Conservation (phyloP, 768 basidiomycete genomes). For the Boletus rubroflammeus region DNA sequence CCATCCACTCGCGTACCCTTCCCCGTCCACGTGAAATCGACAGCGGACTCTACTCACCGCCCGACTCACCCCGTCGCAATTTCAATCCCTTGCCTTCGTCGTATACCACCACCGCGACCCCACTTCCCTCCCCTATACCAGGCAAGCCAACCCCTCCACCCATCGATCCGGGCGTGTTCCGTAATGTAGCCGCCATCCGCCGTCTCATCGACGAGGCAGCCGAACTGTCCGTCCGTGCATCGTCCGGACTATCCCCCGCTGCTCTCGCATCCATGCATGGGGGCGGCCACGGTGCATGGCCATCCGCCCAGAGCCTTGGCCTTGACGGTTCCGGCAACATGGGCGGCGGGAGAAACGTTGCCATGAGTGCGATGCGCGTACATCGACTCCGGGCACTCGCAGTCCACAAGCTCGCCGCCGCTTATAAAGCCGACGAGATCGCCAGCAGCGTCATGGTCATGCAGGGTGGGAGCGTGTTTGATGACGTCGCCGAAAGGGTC, state of each 20-base stretch:
- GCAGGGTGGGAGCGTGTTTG: slow-evolving; percentile 91
- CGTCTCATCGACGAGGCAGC: slow-evolving; percentile 86
- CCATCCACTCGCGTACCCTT: slow-evolving; percentile 15
- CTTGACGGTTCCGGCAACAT: slow-evolving; percentile 54
- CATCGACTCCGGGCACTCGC: slow-evolving; percentile 78
- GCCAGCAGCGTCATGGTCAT: slow-evolving; percentile 93
- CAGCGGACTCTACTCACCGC: slow-evolving; percentile 42
- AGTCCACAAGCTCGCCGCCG: slow-evolving; percentile 81
- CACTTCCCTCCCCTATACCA: slow-evolving; percentile 52
- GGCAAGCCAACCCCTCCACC: slow-evolving; percentile 78
- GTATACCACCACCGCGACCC: slow-evolving; percentile 32
- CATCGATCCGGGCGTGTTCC: slow-evolving; percentile 86
- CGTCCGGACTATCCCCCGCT: slow-evolving; percentile 76
- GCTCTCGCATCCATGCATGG: slow-evolving; percentile 66
- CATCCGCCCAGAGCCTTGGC: slow-evolving; percentile 58
- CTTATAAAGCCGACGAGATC: slow-evolving; percentile 86
- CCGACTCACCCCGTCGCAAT: slow-evolving; percentile 41
- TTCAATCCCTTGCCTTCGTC: slow-evolving; percentile 35
- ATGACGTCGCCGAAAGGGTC: slow-evolving; percentile 87
- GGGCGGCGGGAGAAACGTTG: slow-evolving; percentile 64
- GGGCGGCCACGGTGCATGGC: slow-evolving; percentile 50
- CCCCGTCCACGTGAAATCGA: slow-evolving; percentile 37
- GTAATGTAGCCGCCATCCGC: slow-evolving; percentile 69
- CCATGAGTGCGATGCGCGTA: slow-evolving; percentile 83
- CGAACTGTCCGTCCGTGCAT: slow-evolving; percentile 82